Conservation (phyloP, 2,329 filamentous ascomycete genomes). For the Paradendryphiella salina region DNA sequence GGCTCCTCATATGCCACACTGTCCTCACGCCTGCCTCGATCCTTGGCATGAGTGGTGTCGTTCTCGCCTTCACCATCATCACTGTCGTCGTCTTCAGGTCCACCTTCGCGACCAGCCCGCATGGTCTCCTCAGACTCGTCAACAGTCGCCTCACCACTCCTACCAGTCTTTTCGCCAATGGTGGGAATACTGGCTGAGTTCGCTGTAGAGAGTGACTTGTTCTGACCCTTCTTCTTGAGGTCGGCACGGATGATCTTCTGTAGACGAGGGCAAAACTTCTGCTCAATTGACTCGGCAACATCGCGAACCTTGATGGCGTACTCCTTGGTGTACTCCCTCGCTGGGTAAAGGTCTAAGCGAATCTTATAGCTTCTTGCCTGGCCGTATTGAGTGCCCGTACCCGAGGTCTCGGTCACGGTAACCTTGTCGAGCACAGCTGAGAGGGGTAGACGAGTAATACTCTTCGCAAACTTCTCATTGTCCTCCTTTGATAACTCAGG, state of each 20-base stretch:
- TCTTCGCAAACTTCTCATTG: slow-evolving; percentile 82
- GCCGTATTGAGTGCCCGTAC: slow-evolving; percentile 66
- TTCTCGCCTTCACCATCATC: slow-evolving; percentile 62
- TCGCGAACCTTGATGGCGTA: slow-evolving; percentile 82
- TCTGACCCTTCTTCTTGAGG: slow-evolving; percentile 73
- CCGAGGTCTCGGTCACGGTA: slow-evolving; percentile 77
- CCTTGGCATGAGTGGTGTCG: slow-evolving; percentile 69
- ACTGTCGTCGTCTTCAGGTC: slow-evolving; percentile 74
- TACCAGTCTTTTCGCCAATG: slow-evolving; percentile 67
- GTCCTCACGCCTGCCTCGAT: slow-evolving; percentile 74
- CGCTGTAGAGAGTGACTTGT: slow-evolving; percentile 57
- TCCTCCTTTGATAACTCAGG: slow-evolving; percentile 70
- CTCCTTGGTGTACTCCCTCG: slow-evolving; percentile 77
- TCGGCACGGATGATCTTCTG: slow-evolving; percentile 73
- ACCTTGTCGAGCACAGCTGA: slow-evolving; percentile 82
- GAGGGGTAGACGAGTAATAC: slow-evolving; percentile 82
- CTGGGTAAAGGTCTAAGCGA: slow-evolving; percentile 79
- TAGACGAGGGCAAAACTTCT: slow-evolving; percentile 73
- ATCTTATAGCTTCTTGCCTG: slow-evolving; percentile 86
- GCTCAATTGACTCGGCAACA: slow-evolving; percentile 78
- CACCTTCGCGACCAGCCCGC: slow-evolving; percentile 49
- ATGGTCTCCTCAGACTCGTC: slow-evolving; percentile 38
- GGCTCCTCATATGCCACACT: slow-evolving; percentile 89
- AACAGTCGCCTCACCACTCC: slow-evolving; percentile 56
- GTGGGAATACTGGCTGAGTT: slow-evolving; percentile 70